Conservation (phyloP, 805 yeast genomes). For the Starmerella sirachaensis region DNA sequence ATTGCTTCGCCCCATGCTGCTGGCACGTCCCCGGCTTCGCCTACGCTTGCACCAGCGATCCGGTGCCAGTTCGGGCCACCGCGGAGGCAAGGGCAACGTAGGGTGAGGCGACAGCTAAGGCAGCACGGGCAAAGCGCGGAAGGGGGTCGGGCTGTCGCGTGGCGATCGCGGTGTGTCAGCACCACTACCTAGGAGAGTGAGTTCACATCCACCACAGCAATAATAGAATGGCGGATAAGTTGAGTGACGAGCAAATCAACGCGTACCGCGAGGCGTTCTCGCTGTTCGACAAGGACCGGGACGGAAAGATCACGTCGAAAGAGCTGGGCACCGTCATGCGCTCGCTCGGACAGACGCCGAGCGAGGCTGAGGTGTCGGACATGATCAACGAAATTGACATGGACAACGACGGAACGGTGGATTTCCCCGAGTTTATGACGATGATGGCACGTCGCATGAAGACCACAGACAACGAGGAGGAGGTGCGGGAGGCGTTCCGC, state of each 20-base stretch:
- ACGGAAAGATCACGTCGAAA: conserved; percentile 86
- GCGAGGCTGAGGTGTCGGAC: conserved; percentile 90
- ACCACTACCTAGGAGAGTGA: too few relatives aligned
- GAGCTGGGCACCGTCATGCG: conserved; percentile 98
- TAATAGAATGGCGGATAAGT: conserved; percentile 52
- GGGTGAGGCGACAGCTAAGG: too few relatives aligned
- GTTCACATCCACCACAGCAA: neutral
- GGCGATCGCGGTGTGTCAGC: too few relatives aligned
- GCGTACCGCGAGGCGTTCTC: conserved; percentile 98
- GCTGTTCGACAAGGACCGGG: conserved; percentile 90
- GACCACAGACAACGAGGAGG: conserved; percentile 95
- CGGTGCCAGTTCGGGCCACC: too few relatives aligned
- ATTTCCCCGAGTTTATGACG: conserved; percentile 70
- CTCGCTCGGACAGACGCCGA: conserved; percentile 94
- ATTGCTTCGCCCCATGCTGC: too few relatives aligned
- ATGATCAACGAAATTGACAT: conserved; percentile 95
- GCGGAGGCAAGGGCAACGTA: too few relatives aligned
- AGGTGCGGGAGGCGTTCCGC: conserved; percentile 92
- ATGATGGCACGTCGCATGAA: conserved; percentile 89
- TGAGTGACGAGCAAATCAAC: conserved; percentile 90
- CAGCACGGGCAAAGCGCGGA: too few relatives aligned
- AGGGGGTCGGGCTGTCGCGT: too few relatives aligned
- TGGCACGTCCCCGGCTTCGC: too few relatives aligned
- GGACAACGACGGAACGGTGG: conserved; percentile 84
- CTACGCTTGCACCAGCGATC: too few relatives aligned